These are phyloP conservation scores for Coemansia sp. DNA, from an alignment of 192 early-diverging fungal species.

Conservation along the genomic window DNA sequence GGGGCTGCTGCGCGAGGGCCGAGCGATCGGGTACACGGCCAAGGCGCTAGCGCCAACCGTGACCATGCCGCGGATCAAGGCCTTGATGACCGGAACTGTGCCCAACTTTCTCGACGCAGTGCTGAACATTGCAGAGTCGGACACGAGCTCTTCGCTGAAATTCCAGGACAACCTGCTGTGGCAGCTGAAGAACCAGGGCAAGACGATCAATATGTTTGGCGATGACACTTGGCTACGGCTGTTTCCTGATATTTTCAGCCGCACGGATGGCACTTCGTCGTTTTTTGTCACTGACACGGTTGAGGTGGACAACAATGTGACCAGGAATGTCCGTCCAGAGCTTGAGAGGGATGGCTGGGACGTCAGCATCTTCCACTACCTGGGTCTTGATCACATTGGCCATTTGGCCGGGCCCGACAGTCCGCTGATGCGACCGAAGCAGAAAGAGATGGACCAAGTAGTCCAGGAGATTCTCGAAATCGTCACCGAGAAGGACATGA, in stretches of 20 bases:
- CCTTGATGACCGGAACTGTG: conserved; percentile 70
- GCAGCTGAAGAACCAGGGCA: conserved; percentile 58
- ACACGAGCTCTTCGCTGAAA: conserved; percentile 55
- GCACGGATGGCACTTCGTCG: conserved; percentile 61
- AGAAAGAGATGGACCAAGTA: conserved; percentile 72
- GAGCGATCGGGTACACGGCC: conserved; percentile 49
- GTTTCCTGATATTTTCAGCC: conserved; percentile 68
- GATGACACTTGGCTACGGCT: conserved; percentile 96
- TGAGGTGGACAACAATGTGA: conserved; percentile 74
- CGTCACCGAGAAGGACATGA: conserved; percentile 45
- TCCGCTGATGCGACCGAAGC: conserved; percentile 70
- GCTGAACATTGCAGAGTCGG: conserved; percentile 77
- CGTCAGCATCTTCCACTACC: conserved; percentile 70
- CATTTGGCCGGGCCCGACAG: conserved; percentile 69
- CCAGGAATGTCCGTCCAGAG: conserved; percentile 61
- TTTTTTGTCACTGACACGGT: conserved; percentile 65
- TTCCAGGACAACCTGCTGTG: conserved; percentile 74
- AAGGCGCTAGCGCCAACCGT: conserved; percentile 66
- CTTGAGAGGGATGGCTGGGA: conserved; percentile 62
- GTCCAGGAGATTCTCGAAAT: conserved; percentile 57
- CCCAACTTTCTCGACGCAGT: conserved; percentile 82
- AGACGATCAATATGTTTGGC: conserved; percentile 80
- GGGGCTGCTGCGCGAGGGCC: conserved; percentile 47
- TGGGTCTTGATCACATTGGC: conserved; percentile 83
- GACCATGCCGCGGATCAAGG: conserved; percentile 80